These are phyloP conservation scores for Tetradesmus lagerheimii DNA, from an alignment of 139 green algal genomes.

Conservation along the genomic window DNA sequence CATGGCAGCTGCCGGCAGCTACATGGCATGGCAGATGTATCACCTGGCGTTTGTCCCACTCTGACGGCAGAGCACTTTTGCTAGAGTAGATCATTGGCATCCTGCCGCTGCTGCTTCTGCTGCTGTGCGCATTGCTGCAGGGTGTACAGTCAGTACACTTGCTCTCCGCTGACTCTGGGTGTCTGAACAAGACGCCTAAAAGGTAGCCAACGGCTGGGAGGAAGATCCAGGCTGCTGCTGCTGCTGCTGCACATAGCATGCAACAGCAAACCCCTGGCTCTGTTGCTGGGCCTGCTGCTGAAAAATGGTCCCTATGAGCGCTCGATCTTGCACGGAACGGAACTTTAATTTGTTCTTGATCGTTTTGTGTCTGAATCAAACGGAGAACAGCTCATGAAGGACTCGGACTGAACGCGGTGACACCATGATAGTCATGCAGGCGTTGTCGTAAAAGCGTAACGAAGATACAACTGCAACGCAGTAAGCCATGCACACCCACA, in stretches of 20 bases:
- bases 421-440: too few relatives aligned
- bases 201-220: neutral
- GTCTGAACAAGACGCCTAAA: neutral
- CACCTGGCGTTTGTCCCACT: conserved; percentile 24
- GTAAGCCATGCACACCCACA: too few relatives aligned
- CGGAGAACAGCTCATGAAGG: too few relatives aligned
- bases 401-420: too few relatives aligned
- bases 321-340: too few relatives aligned
- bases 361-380: too few relatives aligned
- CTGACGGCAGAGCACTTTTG: conserved; percentile 10
- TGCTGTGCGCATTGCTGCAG: neutral
- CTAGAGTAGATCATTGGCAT: conserved; percentile 20
- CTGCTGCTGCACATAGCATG: conserved; percentile 22
- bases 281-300: neutral
- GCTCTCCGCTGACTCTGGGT: neutral
- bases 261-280: neutral
- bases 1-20: too few relatives aligned
- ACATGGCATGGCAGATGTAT: too few relatives aligned
- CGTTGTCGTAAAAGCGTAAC: too few relatives aligned
- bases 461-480: too few relatives aligned
- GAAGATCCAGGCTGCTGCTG: conserved; percentile 10
- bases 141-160: neutral
- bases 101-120: neutral
- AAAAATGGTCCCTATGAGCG: too few relatives aligned
- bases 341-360: too few relatives aligned